These are phyloP conservation scores for Auriculariales sp. DNA, from an alignment of 768 basidiomycete genomes.

Conservation along the genomic window DNA sequence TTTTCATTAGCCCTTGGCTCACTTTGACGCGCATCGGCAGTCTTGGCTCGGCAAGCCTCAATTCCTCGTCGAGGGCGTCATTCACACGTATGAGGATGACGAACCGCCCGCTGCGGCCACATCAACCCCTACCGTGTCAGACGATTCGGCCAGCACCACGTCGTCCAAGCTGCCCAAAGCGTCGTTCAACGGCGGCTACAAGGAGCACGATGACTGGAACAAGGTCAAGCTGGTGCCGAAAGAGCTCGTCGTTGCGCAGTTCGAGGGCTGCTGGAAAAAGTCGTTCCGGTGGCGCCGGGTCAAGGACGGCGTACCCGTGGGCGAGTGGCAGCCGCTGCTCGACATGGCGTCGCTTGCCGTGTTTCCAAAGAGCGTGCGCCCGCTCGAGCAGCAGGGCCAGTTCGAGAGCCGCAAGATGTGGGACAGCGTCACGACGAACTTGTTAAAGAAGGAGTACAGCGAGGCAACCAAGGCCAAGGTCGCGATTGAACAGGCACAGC, in stretches of 20 bases:
- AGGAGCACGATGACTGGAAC: constrained; percentile 36
- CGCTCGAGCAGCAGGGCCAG: constrained; percentile 62
- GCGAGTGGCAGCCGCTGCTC: constrained; percentile 54
- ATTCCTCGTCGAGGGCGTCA: constrained; percentile 75
- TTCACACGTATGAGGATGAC: constrained; percentile 65
- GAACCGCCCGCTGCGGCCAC: constrained; percentile 26
- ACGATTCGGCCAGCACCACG: constrained; percentile 1
- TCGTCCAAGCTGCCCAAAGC: not conserved
- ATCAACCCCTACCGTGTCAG: not conserved
- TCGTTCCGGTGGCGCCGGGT: constrained; percentile 66
- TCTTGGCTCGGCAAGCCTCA: constrained; percentile 85
- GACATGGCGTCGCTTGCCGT: constrained; percentile 58
- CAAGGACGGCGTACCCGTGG: constrained; percentile 15
- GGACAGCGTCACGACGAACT: constrained; percentile 62
- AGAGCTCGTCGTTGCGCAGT: constrained; percentile 56
- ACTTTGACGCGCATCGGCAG: constrained; percentile 16
- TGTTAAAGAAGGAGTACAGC: constrained; percentile 73
- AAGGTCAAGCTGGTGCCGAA: constrained; percentile 78
- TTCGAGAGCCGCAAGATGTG: constrained; percentile 80
- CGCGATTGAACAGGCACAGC: constrained; percentile 81
- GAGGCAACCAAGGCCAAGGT: constrained; percentile 91
- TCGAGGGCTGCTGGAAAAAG: constrained; percentile 84
- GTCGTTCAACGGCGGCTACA: not conserved
- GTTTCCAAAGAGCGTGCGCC: constrained; percentile 75
- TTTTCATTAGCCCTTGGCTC: not conserved